Conservation (phyloP, 768 basidiomycete species). For the Leccinum broughii region DNA sequence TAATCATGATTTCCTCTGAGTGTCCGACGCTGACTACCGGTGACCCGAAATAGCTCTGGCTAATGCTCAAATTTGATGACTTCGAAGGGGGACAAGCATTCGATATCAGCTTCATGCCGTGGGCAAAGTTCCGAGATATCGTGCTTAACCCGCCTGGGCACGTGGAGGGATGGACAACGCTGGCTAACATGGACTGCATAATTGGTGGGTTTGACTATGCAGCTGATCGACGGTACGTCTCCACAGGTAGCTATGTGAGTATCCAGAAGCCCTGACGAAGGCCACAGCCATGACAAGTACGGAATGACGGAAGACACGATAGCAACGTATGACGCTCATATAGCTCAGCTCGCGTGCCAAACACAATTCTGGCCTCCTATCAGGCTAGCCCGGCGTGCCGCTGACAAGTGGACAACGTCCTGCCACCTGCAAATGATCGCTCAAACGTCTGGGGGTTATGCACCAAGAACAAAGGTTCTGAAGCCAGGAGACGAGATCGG, state of each 20-base stretch:
- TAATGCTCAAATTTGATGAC: background rate
- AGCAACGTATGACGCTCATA: background rate
- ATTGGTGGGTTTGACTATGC: background rate
- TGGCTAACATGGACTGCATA: background rate
- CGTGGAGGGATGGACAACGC: background rate
- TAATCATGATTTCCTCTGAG: no score
- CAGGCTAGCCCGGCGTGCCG: background rate
- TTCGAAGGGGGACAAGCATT: background rate
- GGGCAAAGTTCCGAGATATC: background rate
- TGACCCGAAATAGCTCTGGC: background rate
- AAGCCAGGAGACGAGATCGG: background rate
- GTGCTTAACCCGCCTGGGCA: background rate
- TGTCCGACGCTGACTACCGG: background rate
- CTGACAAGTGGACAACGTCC: background rate
- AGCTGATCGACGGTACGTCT: background rate
- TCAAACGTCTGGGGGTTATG: background rate
- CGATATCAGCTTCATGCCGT: background rate
- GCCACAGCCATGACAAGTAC: background rate
- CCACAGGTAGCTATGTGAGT: background rate
- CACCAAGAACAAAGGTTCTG: background rate
- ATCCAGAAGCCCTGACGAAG: background rate
- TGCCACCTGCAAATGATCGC: background rate
- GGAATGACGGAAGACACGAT: background rate
- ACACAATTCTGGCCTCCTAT: conserved; percentile 8
- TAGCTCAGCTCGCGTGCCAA: background rate